phyloP scores from a whole-genome alignment of 2,329 filamentous ascomycete species.

The Thelonectria olida region DNA sequence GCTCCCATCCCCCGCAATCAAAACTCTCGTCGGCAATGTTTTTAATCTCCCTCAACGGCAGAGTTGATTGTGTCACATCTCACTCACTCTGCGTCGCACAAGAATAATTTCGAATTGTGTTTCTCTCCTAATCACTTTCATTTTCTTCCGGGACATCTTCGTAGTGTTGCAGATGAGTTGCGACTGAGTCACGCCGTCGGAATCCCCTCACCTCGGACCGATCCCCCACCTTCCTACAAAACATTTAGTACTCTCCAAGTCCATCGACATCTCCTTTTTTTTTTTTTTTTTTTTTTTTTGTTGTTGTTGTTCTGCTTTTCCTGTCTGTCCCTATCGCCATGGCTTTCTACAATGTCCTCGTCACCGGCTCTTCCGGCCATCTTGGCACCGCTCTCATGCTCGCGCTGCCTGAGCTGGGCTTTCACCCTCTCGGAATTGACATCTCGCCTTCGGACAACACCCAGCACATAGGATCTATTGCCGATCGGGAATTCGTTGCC shows the following conservation, averaged over 20 bases:
- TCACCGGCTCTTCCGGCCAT: slow-evolving; percentile 58
- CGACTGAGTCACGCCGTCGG: neutral
- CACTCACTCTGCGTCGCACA: neutral
- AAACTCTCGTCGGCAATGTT: no score
- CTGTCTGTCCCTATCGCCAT: neutral
- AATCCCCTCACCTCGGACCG: neutral
- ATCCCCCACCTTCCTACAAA: neutral
- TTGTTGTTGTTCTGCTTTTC: neutral
- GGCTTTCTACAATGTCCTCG: slow-evolving; percentile 48
- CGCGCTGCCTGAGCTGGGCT: slow-evolving; percentile 48
- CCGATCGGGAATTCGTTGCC: slow-evolving; percentile 46
- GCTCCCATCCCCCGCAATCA: no score
- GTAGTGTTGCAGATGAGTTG: neutral
- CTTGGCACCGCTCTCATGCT: slow-evolving; percentile 58
- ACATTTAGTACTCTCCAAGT: no score
- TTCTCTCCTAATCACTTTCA: neutral
- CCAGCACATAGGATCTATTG: slow-evolving; percentile 48
- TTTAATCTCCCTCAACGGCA: no score
- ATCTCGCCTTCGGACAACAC: slow-evolving; percentile 51
- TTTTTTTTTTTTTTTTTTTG: neutral
- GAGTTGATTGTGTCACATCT: neutral
- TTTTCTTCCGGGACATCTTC: neutral
- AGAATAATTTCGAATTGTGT: neutral
- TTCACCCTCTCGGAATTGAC: slow-evolving; percentile 54
- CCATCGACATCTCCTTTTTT: neutral